phyloP scores from a whole-genome alignment of 805 yeast genomes.

The Zygosaccharomyces siamensis region DNA sequence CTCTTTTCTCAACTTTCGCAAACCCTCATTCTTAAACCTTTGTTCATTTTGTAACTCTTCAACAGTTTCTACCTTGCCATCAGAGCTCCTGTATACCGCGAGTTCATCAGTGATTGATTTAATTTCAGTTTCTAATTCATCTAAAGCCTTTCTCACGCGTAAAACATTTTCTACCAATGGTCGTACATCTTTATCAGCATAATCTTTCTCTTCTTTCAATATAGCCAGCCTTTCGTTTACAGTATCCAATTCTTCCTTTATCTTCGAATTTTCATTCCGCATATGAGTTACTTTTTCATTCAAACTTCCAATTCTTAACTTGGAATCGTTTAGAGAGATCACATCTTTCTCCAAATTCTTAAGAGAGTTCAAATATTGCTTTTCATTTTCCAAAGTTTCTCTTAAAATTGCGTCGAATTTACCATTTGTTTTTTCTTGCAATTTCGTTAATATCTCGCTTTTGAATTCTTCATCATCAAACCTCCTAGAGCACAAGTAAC shows the following conservation, averaged over 20 bases:
- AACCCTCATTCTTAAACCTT: conserved; percentile 16
- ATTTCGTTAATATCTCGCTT: conserved; percentile 26
- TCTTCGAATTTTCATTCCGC: conserved; percentile 10
- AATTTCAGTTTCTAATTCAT: conserved; percentile 19
- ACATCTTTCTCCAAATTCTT: conserved; percentile 25
- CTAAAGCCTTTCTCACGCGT: conserved; percentile 26
- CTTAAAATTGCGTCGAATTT: conserved; percentile 33
- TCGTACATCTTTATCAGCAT: conserved; percentile 25
- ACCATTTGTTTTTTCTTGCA: conserved; percentile 32
- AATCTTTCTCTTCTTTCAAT: conserved; percentile 16
- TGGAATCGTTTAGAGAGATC: conserved; percentile 9
- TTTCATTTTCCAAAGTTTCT: conserved; percentile 34
- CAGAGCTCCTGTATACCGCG: conserved; percentile 17
- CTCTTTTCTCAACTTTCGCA: conserved; percentile 25
- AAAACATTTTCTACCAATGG: conserved; percentile 28
- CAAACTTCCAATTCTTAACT: conserved; percentile 15
- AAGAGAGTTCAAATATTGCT: conserved; percentile 27
- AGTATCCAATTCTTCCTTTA: conserved; percentile 20
- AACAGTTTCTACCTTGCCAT: conserved; percentile 24
- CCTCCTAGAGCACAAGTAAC: conserved; percentile 67
- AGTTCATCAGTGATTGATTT: conserved; percentile 27
- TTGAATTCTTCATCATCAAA: conserved; percentile 42
- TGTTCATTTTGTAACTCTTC: conserved; percentile 28
- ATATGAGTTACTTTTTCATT: conserved; percentile 4
- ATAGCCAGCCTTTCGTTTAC: conserved; percentile 29